phyloP scores from a whole-genome alignment of 768 basidiomycete species.

The Tulasnella sp. region DNA sequence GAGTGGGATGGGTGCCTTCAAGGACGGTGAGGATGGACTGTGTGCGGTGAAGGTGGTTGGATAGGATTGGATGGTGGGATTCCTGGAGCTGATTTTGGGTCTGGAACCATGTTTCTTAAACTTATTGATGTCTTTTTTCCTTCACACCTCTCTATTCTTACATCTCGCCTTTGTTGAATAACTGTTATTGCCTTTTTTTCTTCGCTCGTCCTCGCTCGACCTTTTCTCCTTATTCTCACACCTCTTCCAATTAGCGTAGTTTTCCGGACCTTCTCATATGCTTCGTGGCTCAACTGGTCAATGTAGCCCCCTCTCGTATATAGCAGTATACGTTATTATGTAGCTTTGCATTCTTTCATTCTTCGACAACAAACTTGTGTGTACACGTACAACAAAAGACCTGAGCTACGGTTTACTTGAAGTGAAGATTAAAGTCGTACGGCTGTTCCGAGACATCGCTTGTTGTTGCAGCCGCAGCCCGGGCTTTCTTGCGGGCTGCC shows the following conservation, averaged over 20 bases:
- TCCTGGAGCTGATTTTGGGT: not conserved
- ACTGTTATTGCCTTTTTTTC: not conserved
- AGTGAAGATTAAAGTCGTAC: conserved; percentile 22
- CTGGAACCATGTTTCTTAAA: not conserved
- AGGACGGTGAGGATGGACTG: conserved; percentile 13
- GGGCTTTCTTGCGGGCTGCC: not conserved
- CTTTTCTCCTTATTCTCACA: no score
- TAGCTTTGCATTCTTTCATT: not conserved
- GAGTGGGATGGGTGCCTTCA: conserved; percentile 23
- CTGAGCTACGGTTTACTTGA: conserved; percentile 11
- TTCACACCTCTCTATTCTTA: conserved; percentile 1
- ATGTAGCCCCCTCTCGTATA: not conserved
- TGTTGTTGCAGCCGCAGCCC: not conserved
- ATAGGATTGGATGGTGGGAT: not conserved
- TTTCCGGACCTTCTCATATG: not conserved
- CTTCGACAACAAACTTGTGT: not conserved
- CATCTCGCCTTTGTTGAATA: not conserved
- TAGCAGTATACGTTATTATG: not conserved
- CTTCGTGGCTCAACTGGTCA: not conserved
- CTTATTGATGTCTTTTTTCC: conserved; percentile 11
- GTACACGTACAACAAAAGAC: not conserved
- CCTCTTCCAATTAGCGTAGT: no score
- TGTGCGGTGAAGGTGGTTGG: not conserved
- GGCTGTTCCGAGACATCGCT: conserved; percentile 9
- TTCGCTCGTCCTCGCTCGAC: not conserved